Evolutionary conservation across 805 yeast genomes (phyloP).

Genomic region (Priceomyces castillae): DNA sequence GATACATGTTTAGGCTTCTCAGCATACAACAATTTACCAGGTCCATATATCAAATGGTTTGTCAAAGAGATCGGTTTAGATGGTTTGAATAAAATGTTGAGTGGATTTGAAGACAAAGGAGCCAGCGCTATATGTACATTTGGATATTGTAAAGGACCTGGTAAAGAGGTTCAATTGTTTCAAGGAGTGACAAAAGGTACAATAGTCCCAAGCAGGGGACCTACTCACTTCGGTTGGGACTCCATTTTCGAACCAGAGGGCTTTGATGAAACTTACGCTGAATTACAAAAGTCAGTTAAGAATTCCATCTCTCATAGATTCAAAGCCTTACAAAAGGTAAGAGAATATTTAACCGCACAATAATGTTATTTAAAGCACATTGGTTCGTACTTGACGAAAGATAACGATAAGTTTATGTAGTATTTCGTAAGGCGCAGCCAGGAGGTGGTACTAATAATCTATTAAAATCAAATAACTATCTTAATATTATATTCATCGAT

Average conservation of each 20-base stretch:
- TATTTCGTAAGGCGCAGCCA: background rate
- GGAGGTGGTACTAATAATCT: background rate
- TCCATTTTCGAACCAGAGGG: slow-evolving; percentile 85
- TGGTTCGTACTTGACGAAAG: no score
- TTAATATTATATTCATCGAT: background rate
- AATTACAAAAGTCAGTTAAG: slow-evolving; percentile 74
- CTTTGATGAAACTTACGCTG: slow-evolving; percentile 70
- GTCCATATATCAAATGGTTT: slow-evolving; percentile 95
- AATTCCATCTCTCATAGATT: slow-evolving; percentile 85
- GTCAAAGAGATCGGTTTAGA: slow-evolving; percentile 68
- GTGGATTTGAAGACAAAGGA: slow-evolving; percentile 75
- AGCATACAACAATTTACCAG: slow-evolving; percentile 82
- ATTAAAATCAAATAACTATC: background rate
- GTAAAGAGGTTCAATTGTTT: slow-evolving; percentile 65
- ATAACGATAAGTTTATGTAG: background rate
- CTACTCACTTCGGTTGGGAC: slow-evolving; percentile 91
- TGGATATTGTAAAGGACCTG: slow-evolving; percentile 86
- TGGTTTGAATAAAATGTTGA: slow-evolving; percentile 74
- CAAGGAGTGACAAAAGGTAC: slow-evolving; percentile 81
- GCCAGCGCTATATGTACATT: slow-evolving; percentile 92
- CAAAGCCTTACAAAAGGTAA: slow-evolving; percentile 74
- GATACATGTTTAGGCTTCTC: slow-evolving; percentile 88
- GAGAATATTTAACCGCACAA: slow-evolving; percentile 43
- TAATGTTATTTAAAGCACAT: slow-evolving; percentile 6
- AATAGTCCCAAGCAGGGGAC: slow-evolving; percentile 78